phyloP scores from a whole-genome alignment of 2,329 filamentous ascomycete species.

The Arthrobotrys iridis region DNA sequence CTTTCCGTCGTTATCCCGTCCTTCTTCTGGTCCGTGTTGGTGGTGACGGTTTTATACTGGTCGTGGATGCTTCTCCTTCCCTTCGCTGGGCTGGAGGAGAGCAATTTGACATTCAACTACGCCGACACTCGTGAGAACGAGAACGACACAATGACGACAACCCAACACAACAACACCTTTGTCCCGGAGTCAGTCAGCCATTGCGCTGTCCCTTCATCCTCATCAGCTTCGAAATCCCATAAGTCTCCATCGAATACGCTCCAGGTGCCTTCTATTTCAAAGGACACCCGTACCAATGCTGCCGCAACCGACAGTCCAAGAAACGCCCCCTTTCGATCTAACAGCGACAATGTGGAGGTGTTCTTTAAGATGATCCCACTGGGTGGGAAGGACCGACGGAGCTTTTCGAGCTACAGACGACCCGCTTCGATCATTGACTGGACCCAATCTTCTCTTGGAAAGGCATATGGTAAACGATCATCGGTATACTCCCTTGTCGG shows the following conservation, averaged over 20 bases:
- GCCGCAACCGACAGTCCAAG: conserved; percentile 15
- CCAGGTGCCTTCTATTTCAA: conserved; percentile 9
- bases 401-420: conserved; percentile 33
- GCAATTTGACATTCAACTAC: not conserved
- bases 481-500: conserved; percentile 39
- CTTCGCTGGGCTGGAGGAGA: conserved; percentile 33
- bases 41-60: conserved; percentile 12
- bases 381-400: conserved; percentile 47
- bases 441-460: conserved; percentile 34
- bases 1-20: conserved; percentile 21
- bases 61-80: conserved; percentile 31
- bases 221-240: conserved; percentile 1
- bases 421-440: conserved; percentile 41
- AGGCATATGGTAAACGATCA: conserved; percentile 24
- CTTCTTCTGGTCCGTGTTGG: conserved; percentile 20
- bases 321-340: conserved; percentile 12
- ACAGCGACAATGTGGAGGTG: conserved; percentile 46
- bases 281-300: conserved; percentile 3
- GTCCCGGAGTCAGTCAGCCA: conserved; percentile 47
- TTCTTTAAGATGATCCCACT: conserved; percentile 53
- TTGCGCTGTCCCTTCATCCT: conserved; percentile 26
- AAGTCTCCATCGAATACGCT: conserved; percentile 27
- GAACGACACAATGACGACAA: conserved; percentile 45
- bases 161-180: conserved; percentile 52
- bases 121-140: conserved; percentile 5